Evolutionary conservation across 371 early-diverging fungal species (phyloP).

Genomic region (Saksenaea vasiformis): DNA sequence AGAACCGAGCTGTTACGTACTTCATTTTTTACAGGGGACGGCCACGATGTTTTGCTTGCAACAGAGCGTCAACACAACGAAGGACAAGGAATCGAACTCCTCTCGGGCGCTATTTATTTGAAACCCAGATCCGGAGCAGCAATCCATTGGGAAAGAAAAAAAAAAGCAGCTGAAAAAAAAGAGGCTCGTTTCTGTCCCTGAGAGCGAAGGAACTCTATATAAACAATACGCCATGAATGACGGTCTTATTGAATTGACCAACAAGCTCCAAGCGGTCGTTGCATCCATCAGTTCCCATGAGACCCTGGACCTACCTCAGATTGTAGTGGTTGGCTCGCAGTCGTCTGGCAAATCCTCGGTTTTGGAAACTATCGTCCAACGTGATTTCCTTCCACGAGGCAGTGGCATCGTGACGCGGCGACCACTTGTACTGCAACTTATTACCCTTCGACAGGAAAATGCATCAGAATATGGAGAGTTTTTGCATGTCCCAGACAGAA

Average conservation of each 20-base stretch:
- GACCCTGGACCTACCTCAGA: slow-evolving; percentile 90
- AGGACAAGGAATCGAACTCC: neutral
- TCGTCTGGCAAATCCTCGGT: slow-evolving; percentile 95
- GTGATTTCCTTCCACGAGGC: slow-evolving; percentile 91
- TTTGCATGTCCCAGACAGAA: slow-evolving; percentile 74
- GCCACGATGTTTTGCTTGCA: no score
- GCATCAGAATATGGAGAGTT: slow-evolving; percentile 72
- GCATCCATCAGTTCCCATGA: slow-evolving; percentile 78
- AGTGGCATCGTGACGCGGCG: slow-evolving; percentile 92
- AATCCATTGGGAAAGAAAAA: neutral
- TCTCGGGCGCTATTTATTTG: neutral
- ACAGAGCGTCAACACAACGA: no score
- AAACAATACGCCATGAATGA: slow-evolving; percentile 12
- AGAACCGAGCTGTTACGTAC: no score
- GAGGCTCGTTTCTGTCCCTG: neutral
- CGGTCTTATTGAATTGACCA: slow-evolving; percentile 85
- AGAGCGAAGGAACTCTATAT: slow-evolving; percentile 12
- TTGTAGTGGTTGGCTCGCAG: slow-evolving; percentile 86
- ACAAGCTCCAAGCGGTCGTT: slow-evolving; percentile 94
- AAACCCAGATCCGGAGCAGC: neutral
- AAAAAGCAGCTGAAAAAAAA: neutral
- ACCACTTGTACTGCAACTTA: slow-evolving; percentile 89
- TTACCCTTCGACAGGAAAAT: slow-evolving; percentile 56
- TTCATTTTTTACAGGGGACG: no score
- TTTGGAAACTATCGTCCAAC: slow-evolving; percentile 87